Percentiles rank a stretch among this genome's conserved stretches.
These are phyloP conservation scores for Metschnikowia borealis DNA, from an alignment of 805 yeast genomes.

Conservation along the genomic window DNA sequence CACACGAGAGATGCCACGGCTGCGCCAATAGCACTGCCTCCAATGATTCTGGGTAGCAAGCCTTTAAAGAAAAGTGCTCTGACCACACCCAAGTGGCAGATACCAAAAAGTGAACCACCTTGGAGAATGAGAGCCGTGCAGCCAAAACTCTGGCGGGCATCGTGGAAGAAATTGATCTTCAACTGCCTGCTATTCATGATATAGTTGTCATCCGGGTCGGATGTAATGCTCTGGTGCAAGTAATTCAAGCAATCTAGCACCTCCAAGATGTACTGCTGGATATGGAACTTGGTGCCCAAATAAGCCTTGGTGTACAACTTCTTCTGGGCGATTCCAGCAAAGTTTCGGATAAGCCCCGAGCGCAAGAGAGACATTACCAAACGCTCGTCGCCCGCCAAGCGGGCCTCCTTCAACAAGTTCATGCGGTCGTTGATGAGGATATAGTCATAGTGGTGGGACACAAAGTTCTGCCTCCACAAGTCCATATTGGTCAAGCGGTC, in stretches of 20 bases:
- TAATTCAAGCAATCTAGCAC: conserved; percentile 65
- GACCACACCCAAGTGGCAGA: conserved; percentile 91
- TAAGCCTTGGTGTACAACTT: conserved; percentile 76
- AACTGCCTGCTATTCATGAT: conserved; percentile 50
- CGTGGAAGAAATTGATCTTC: conserved; percentile 76
- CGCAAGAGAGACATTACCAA: conserved; percentile 63
- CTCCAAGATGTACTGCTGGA: conserved; percentile 81
- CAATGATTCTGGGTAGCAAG: conserved; percentile 76
- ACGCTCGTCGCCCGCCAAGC: conserved; percentile 54
- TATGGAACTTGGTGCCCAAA: conserved; percentile 82
- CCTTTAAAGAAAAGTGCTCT: conserved; percentile 74
- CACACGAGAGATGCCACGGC: conserved; percentile 86
- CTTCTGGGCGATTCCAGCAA: conserved; percentile 84
- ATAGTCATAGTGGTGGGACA: conserved; percentile 79
- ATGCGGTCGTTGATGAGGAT: conserved; percentile 72
- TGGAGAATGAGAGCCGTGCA: conserved; percentile 86
- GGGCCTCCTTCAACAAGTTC: conserved; percentile 56
- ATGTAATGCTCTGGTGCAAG: conserved; percentile 43
- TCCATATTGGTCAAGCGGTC: conserved; percentile 45
- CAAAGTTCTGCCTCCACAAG: conserved; percentile 76
- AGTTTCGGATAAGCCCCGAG: conserved; percentile 81
- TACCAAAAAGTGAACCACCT: conserved; percentile 93
- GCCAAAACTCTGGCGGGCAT: conserved; percentile 82
- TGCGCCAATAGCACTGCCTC: conserved; percentile 94
- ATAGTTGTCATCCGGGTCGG: conserved; percentile 28